A percentile compares a stretch with the other conserved stretches of the same genome.
Evolutionary conservation across 208 protist species (phyloP).

Genomic region (Trypanosoma conorhini): DNA sequence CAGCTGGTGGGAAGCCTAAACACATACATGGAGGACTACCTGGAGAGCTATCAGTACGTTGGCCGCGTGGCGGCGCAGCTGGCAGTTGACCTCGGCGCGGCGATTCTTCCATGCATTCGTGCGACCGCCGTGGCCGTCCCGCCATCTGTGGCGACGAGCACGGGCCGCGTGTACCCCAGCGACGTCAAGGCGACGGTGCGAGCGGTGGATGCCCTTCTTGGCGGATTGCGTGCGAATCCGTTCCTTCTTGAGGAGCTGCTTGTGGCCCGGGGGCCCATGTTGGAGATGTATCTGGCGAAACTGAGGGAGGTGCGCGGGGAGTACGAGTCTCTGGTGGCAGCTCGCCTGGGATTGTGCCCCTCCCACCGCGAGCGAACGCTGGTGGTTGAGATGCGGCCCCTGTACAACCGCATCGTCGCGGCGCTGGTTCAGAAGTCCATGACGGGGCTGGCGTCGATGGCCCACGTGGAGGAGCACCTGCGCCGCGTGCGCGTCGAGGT

Average conservation of each 20-base stretch:
- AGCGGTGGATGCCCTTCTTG: slow-evolving; percentile 36
- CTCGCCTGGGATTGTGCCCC: slow-evolving; percentile 16
- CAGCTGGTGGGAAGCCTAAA: slow-evolving; percentile 37
- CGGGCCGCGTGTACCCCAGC: slow-evolving; percentile 7
- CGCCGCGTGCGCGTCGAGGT: slow-evolving; percentile 27
- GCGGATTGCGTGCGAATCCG: slow-evolving; percentile 39
- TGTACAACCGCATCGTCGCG: slow-evolving; percentile 28
- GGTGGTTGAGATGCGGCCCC: slow-evolving; percentile 13
- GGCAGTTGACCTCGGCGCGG: slow-evolving; percentile 41
- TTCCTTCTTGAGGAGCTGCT: slow-evolving; percentile 35
- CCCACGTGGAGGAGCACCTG: slow-evolving; percentile 31
- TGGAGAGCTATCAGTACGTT: slow-evolving; percentile 36
- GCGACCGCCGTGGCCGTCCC: slow-evolving; percentile 21
- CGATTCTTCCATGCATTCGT: slow-evolving; percentile 29
- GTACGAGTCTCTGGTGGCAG: slow-evolving; percentile 22
- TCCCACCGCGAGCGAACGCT: slow-evolving; percentile 11
- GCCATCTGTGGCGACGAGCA: slow-evolving; percentile 5
- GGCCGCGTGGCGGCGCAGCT: slow-evolving; percentile 38
- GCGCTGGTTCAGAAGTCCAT: slow-evolving; percentile 22
- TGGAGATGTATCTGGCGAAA: slow-evolving; percentile 26
- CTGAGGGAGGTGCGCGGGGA: slow-evolving; percentile 30
- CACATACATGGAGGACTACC: slow-evolving; percentile 47
- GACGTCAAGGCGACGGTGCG: slow-evolving; percentile 9
- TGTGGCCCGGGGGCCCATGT: slow-evolving; percentile 16
- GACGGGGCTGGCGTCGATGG: slow-evolving; percentile 32